Conservation (phyloP, 441 rosid genomes). For the Adansonia madagascariensis region DNA sequence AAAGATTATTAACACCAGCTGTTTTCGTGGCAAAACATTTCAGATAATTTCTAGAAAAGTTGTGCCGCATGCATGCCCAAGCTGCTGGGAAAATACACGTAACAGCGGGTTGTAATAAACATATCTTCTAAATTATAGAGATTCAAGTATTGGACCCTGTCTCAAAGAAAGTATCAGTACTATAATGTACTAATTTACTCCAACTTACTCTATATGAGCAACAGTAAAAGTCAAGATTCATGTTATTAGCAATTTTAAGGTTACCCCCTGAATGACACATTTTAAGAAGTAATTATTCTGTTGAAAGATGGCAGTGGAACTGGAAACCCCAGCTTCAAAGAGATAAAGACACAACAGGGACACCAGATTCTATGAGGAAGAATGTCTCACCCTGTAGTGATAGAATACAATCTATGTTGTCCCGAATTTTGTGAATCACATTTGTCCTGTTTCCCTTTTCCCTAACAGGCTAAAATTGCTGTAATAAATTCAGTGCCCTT, state of each 20-base stretch:
- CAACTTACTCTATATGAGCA: conserved; percentile 5
- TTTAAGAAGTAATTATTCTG: neutral
- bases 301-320: neutral
- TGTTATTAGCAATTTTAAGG: conserved; percentile 13
- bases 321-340: neutral
- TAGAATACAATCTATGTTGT: conserved; percentile 5
- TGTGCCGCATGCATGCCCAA: conserved; percentile 10
- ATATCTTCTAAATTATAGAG: neutral
- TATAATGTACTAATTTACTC: neutral
- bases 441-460: conserved; percentile 5
- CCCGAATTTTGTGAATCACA: neutral
- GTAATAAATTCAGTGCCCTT: neutral
- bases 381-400: conserved; percentile 3
- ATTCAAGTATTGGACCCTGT: conserved; percentile 6
- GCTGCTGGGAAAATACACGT: conserved; percentile 1
- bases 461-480: neutral
- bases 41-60: conserved; percentile 17
- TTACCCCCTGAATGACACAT: neutral
- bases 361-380: neutral
- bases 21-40: neutral
- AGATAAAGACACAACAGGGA: neutral
- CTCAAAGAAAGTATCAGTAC: conserved; percentile 12
- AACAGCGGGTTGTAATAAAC: neutral
- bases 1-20: neutral
- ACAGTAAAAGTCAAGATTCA: conserved; percentile 2